Percentiles rank a stretch among this genome's conserved stretches.
Conservation (phyloP, 768 basidiomycete species). For the Butyriboletus loyo region DNA sequence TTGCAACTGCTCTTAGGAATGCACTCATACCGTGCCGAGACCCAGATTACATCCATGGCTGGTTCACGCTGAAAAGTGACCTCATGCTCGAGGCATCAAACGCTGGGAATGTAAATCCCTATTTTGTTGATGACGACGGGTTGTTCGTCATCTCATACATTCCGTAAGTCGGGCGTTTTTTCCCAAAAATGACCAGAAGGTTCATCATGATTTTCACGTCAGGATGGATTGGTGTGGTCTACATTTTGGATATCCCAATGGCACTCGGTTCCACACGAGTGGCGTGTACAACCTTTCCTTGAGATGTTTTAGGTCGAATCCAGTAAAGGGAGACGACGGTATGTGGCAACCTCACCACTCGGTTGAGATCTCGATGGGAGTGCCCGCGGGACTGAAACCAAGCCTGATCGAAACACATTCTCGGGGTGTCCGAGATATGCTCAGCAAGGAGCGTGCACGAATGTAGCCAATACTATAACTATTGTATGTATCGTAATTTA, state of each 20-base stretch:
- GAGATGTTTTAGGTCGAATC: conserved; percentile 15
- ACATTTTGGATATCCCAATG: conserved; percentile 15
- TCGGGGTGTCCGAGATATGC: conserved; percentile 3
- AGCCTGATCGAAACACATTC: conserved; percentile 9
- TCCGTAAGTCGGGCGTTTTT: conserved; percentile 1
- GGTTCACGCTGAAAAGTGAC: conserved; percentile 4
- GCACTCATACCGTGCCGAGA: conserved; percentile 10
- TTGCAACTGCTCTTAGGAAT: conserved; percentile 13
- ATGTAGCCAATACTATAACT: not conserved
- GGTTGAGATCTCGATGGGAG: conserved; percentile 19
- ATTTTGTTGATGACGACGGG: not conserved
- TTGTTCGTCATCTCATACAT: conserved; percentile 17
- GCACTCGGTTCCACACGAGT: conserved; percentile 7
- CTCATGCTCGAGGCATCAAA: conserved; percentile 16
- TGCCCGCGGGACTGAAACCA: conserved; percentile 14
- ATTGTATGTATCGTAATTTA: too few species aligned
- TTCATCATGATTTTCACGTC: not conserved
- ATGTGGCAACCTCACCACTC: conserved; percentile 5
- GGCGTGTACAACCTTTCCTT: conserved; percentile 6
- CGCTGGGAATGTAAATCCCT: conserved; percentile 4
- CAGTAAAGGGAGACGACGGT: conserved; percentile 11
- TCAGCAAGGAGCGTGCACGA: not conserved
- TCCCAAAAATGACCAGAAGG: not conserved
- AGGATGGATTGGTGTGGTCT: conserved; percentile 16
- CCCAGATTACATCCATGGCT: conserved; percentile 9